Evolutionary conservation across 768 basidiomycete genomes (phyloP).

Genomic region (Suillus decipiens): DNA sequence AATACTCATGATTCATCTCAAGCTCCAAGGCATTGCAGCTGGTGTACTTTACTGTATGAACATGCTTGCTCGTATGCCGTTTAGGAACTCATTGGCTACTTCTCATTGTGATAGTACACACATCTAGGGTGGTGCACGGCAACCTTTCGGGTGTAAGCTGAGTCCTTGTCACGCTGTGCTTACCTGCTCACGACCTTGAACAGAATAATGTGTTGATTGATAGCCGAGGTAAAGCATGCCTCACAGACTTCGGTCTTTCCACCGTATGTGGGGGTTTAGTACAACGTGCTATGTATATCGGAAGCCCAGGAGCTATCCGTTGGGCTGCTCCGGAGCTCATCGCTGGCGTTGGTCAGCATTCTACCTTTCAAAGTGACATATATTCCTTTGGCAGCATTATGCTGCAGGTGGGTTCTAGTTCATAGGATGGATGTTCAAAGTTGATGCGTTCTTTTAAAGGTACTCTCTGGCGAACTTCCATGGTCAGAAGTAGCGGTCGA

Average conservation of each 20-base stretch:
- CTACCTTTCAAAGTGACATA: constrained; percentile 11
- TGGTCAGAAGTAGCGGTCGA: background rate
- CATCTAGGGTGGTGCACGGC: constrained; percentile 20
- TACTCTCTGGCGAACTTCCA: background rate
- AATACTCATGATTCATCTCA: background rate
- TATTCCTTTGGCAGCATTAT: constrained; percentile 32
- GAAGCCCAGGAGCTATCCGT: constrained; percentile 40
- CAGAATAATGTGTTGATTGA: constrained; percentile 37
- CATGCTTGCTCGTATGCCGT: background rate
- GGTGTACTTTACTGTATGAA: constrained; percentile 10
- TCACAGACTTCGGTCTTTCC: constrained; percentile 38
- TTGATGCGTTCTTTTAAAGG: background rate
- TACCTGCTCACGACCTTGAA: background rate
- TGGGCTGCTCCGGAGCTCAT: constrained; percentile 51
- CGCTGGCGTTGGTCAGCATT: background rate
- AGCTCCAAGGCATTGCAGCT: constrained; percentile 7
- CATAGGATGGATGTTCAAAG: background rate
- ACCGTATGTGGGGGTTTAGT: background rate
- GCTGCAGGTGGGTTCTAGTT: constrained; percentile 19
- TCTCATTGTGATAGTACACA: background rate
- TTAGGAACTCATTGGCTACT: background rate
- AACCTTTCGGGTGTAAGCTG: constrained; percentile 30
- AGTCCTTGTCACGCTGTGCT: background rate
- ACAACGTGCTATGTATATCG: background rate
- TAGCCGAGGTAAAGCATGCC: constrained; percentile 30